Conservation (phyloP, 2,329 filamentous ascomycete species). For the Leptoxyphium fumago region DNA sequence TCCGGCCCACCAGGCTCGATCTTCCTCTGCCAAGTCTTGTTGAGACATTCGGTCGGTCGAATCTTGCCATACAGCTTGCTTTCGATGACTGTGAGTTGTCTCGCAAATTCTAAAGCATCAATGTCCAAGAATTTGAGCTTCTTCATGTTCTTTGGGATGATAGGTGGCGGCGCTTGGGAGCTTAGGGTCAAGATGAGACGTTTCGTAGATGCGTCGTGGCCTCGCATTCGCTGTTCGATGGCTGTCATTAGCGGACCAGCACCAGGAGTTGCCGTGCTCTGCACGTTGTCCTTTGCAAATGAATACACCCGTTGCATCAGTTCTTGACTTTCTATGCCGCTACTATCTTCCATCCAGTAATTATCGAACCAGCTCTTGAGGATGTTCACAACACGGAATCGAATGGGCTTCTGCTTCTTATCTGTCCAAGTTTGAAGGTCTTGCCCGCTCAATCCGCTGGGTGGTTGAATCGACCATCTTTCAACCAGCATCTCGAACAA, state of each 20-base stretch:
- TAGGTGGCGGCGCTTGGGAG: conserved; percentile 64
- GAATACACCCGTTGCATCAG: conserved; percentile 78
- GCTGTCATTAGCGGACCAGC: conserved; percentile 72
- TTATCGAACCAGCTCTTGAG: conserved; percentile 97
- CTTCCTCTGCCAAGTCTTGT: conserved; percentile 99
- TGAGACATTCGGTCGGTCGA: conserved; percentile 86
- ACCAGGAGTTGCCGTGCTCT: conserved; percentile 83
- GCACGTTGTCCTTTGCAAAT: conserved; percentile 84
- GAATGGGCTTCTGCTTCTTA: conserved; percentile 87
- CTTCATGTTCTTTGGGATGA: conserved; percentile 98
- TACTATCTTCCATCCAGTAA: conserved; percentile 88
- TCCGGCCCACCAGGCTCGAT: conserved; percentile 65
- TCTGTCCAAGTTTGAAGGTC: conserved; percentile 85
- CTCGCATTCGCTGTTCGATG: conserved; percentile 74
- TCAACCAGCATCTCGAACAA: conserved; percentile 86
- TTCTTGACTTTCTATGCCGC: conserved; percentile 66
- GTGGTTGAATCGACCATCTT: conserved; percentile 83
- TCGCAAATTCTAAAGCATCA: conserved; percentile 89
- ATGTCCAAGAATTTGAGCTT: conserved; percentile 98
- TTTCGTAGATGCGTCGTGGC: conserved; percentile 75
- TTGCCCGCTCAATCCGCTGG: conserved; percentile 56
- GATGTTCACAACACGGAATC: conserved; percentile 94
- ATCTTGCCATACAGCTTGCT: conserved; percentile 91
- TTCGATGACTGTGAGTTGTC: conserved; percentile 93
- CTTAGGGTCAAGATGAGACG: conserved; percentile 76